Conservation (phyloP, 148 eudicot genomes). For the Heliosperma pusillum region DNA sequence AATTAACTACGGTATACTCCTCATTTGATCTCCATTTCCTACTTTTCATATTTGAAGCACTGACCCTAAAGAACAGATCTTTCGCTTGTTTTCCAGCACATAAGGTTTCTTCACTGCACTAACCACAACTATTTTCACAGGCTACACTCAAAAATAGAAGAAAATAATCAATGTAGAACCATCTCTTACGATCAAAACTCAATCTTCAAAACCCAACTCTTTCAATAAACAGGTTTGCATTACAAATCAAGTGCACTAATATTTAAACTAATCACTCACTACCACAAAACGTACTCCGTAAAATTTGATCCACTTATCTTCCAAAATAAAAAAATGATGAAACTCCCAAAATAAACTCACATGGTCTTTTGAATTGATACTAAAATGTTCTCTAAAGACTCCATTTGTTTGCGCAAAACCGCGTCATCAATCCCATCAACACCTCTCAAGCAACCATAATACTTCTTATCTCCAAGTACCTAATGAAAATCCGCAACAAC, state of each 20-base stretch:
- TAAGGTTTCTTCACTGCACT: neutral
- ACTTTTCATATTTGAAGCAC: neutral
- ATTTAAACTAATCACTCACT: neutral
- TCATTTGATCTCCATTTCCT: neutral
- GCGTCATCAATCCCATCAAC: slow-evolving; percentile 53
- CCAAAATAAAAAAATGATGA: neutral
- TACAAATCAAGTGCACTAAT: neutral
- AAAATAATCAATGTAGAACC: neutral
- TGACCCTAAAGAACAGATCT: slow-evolving; percentile 1
- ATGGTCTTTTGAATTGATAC: slow-evolving; percentile 52
- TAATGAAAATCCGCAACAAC: slow-evolving; percentile 14
- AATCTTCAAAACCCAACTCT: neutral
- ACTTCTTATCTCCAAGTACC: slow-evolving; percentile 52
- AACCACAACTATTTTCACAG: neutral
- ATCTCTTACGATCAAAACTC: neutral
- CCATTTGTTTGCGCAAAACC: slow-evolving; percentile 65
- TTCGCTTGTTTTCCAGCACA: slow-evolving; percentile 6
- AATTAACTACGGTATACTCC: neutral
- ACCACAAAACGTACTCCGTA: neutral
- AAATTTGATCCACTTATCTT: neutral
- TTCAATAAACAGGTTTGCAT: neutral
- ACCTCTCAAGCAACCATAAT: slow-evolving; percentile 65
- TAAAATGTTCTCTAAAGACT: slow-evolving; percentile 55
- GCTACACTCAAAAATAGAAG: neutral
- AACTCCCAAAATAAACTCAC: slow-evolving; percentile 33